Percentiles rank a stretch among this genome's conserved stretches.
Conservation (phyloP, 1,284 basidiomycete genomes). For the Cryptococcus sp. region DNA sequence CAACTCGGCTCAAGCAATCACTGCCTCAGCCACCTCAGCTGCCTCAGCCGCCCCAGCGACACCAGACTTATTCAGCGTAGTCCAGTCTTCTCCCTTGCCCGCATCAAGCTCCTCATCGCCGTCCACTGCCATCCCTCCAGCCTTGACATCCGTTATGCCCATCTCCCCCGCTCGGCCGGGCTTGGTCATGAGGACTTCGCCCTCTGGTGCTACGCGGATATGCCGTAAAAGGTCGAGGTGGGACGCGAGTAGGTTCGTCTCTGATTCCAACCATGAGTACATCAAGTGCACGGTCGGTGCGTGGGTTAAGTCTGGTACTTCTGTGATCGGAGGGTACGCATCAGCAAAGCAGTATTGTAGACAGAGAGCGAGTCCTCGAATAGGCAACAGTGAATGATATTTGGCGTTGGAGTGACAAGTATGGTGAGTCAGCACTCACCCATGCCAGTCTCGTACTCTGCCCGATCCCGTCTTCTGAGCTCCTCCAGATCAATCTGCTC, state of each 20-base stretch:
- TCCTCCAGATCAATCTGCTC: slow-evolving; percentile 75
- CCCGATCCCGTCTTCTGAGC: slow-evolving; percentile 65
- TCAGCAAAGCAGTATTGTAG: not conserved
- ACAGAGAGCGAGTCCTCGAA: too few species aligned
- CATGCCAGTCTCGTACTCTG: slow-evolving; percentile 78
- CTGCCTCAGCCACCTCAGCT: not conserved
- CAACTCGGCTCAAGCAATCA: too few species aligned
- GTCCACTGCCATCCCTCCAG: too few species aligned
- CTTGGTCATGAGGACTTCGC: slow-evolving; percentile 30
- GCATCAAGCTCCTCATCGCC: slow-evolving; percentile 21
- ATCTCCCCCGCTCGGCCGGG: slow-evolving; percentile 33
- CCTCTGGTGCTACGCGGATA: slow-evolving; percentile 36
- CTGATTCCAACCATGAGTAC: slow-evolving; percentile 73
- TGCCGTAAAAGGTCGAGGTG: slow-evolving; percentile 64
- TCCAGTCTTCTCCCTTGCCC: slow-evolving; percentile 33
- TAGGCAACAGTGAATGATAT: too few species aligned
- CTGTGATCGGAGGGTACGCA: slow-evolving; percentile 53
- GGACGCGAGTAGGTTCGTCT: slow-evolving; percentile 57
- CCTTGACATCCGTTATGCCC: slow-evolving; percentile 29
- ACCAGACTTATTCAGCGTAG: slow-evolving; percentile 6
- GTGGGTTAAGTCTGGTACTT: slow-evolving; percentile 82
- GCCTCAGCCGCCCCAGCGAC: not conserved
- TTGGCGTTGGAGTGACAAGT: not conserved
- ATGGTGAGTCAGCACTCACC: slow-evolving; percentile 59
- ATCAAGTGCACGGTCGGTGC: slow-evolving; percentile 70